Evolutionary conservation across 768 basidiomycete species (phyloP).

Genomic region (Rhodotorula paludigena): DNA sequence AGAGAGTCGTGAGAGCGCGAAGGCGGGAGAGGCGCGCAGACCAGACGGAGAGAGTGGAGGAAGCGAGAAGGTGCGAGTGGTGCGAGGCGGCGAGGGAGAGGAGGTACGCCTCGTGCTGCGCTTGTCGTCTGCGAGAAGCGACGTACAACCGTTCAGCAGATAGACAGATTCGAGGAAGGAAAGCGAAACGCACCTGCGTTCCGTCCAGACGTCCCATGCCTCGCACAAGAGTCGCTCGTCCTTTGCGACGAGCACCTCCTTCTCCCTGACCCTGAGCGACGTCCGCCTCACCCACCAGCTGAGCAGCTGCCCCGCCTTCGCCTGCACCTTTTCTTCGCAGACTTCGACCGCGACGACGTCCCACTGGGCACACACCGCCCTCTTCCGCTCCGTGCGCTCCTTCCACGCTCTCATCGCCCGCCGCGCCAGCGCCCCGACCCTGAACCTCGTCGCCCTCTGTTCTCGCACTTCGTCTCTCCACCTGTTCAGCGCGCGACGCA

Average conservation of each 20-base stretch:
- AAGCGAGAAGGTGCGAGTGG: not conserved
- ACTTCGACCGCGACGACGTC: no score
- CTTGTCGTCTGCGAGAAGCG: constrained; percentile 4
- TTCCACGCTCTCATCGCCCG: not conserved
- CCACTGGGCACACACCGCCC: no score
- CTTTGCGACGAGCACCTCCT: not conserved
- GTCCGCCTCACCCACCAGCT: not conserved
- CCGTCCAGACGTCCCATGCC: not conserved
- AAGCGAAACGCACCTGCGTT: not conserved
- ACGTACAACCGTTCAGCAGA: no score
- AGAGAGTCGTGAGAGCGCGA: not conserved
- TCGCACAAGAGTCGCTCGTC: not conserved
- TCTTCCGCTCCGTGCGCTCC: no score
- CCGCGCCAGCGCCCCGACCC: not conserved
- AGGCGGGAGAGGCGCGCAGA: not conserved
- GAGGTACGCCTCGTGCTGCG: not conserved
- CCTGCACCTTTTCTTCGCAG: no score
- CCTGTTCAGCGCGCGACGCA: not conserved
- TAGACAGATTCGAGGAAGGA: no score
- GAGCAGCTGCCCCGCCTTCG: not conserved
- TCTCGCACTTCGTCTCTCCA: not conserved
- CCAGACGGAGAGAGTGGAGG: not conserved
- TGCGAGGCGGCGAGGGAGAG: not conserved
- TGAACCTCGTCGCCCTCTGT: not conserved
- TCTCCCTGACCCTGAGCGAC: not conserved